Evolutionary conservation across 345 rosid species (phyloP).

Genomic region (Euphorbia lathyris): DNA sequence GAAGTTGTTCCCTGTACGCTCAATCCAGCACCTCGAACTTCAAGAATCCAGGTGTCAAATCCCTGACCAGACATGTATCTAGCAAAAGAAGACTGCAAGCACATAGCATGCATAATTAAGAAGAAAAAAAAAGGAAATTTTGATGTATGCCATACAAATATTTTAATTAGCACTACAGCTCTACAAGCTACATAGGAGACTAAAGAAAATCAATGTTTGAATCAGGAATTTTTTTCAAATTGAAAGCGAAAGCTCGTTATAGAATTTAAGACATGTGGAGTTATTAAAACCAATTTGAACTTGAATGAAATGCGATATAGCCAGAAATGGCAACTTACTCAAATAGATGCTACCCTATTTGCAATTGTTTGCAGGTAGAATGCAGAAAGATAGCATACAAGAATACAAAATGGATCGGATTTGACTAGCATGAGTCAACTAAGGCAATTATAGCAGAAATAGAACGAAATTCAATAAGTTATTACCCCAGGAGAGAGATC

Average conservation of each 20-base stretch:
- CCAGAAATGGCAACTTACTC: background rate
- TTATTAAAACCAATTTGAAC: background rate
- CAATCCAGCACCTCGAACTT: slow-evolving; percentile 94
- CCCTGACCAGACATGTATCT: slow-evolving; percentile 81
- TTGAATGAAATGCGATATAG: background rate
- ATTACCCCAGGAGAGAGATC: slow-evolving; percentile 85
- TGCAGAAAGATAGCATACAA: too few species aligned
- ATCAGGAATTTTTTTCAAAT: background rate
- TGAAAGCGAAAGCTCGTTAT: background rate
- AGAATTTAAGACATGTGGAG: background rate
- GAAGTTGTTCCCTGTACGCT: slow-evolving; percentile 57
- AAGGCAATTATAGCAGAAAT: background rate
- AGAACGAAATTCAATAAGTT: background rate
- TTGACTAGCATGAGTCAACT: too few species aligned
- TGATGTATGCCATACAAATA: background rate
- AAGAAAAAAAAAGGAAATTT: background rate
- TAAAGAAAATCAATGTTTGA: background rate
- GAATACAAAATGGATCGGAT: too few species aligned
- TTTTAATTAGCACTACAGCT: background rate
- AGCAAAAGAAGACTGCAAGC: slow-evolving; percentile 79
- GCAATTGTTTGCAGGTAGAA: too few species aligned
- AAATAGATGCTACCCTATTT: background rate
- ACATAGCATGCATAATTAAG: slow-evolving; percentile 14
- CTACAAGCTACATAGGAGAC: background rate
- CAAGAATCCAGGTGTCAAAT: slow-evolving; percentile 96